phyloP scores from a whole-genome alignment of 140 eudicot genomes.

The Senecio squalidus region DNA sequence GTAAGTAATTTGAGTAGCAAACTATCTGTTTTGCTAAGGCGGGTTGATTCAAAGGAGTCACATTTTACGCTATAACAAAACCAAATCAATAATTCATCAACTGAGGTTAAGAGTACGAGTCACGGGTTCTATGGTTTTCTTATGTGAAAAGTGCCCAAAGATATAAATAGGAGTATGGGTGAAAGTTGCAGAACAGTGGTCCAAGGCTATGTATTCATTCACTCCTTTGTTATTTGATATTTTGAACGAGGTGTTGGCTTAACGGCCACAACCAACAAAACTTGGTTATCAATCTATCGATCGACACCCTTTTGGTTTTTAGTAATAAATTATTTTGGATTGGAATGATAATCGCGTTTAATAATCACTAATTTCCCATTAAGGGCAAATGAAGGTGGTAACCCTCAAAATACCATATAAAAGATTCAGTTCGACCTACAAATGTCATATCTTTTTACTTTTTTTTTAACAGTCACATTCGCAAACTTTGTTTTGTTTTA shows the following conservation, averaged over 20 bases:
- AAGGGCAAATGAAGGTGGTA: slow-evolving; percentile 19
- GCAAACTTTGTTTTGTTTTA: not conserved
- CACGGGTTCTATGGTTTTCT: not conserved
- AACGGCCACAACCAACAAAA: slow-evolving; percentile 10
- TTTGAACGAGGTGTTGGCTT: slow-evolving; percentile 5
- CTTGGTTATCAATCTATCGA: slow-evolving; percentile 18
- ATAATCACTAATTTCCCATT: not conserved
- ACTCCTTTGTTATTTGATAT: not conserved
- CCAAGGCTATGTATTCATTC: not conserved
- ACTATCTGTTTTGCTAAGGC: no score
- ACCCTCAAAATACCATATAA: slow-evolving; percentile 7
- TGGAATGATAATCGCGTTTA: slow-evolving; percentile 12
- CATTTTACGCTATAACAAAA: no score
- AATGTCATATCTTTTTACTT: slow-evolving; percentile 6
- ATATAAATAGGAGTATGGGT: not conserved
- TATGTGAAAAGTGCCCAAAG: not conserved
- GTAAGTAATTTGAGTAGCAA: no score
- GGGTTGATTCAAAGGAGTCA: no score
- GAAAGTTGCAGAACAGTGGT: not conserved
- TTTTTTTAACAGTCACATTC: not conserved
- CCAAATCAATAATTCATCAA: no score
- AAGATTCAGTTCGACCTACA: slow-evolving; percentile 20
- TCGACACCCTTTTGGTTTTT: not conserved
- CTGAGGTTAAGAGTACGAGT: no score
- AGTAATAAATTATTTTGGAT: not conserved